Evolutionary conservation across 352 stramenopile genomes (phyloP), one percentile per base, ranked within the genome.

Genomic region (Pythium dissotocum): DNA sequence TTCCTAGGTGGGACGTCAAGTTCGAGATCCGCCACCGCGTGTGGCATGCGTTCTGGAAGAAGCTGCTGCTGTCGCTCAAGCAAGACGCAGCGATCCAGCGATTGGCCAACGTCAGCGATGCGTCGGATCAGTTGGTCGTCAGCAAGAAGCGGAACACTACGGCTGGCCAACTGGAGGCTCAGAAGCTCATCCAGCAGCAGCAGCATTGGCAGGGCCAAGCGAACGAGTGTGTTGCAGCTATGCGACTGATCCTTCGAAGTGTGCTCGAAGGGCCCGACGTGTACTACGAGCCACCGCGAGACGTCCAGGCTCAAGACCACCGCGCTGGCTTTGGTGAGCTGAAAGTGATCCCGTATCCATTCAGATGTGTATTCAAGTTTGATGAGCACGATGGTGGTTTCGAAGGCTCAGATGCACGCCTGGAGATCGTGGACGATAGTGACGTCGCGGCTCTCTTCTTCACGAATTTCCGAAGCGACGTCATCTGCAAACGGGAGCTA

Each of bases 1-100:
- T 88, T 1, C 69, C 65, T 0, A 14, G 58, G 10, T 85, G 75
- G 79, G 66, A 85, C 33, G 4, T 85, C 18, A 65, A 85, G 2
- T 71, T 73, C 53, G 78, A 88, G 49, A 51, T 67, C 1, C 82
- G 82, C 40, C 76, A 83, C 55, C 76, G 77, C n/a, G 65, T 88
- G 38, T 88, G 80, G 80, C 80, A 86, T 16, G 52, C 65, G 0
- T 88, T 88, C 35, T 88, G 80, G 80, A 63, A 75, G 9, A 65
- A 65, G 4, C 13, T 75, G n/a, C 32, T 88, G 26, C 66, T 83
- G 0, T 65, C 72, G 6, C n/a, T 67, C 4, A 57, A 69, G 14
- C 62, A 80, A 18, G 28, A 71, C 21, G 62, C 42, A 21, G 64
- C 78, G 13, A 70, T 73, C n/a, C 67, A 82, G 24, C 61, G 77